Evolutionary conservation across 108 stramenopile genomes (phyloP).

Genomic region (Nitzschia sp.): DNA sequence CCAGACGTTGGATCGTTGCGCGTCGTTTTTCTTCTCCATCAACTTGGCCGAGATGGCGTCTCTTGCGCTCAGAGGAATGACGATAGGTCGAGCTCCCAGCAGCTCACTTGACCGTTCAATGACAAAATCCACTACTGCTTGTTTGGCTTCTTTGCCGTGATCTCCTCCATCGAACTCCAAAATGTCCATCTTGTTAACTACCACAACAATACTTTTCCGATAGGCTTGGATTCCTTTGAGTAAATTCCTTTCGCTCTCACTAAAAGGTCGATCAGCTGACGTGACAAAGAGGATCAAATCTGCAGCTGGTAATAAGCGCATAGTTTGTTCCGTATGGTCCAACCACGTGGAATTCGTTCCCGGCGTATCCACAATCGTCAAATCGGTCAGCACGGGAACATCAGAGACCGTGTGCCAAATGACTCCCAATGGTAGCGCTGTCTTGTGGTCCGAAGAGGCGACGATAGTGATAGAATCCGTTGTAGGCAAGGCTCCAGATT

Average conservation of each 20-base stretch:
- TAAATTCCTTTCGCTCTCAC: constrained; percentile 65
- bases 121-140: constrained; percentile 75
- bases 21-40: constrained; percentile 23
- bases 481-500: constrained; percentile 78
- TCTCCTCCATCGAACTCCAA: constrained; percentile 63
- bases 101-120: constrained; percentile 66
- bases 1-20: constrained; percentile 40
- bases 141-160: constrained; percentile 61
- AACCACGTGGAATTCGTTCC: constrained; percentile 81
- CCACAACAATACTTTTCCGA: constrained; percentile 71
- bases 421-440: constrained; percentile 28
- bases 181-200: constrained; percentile 90
- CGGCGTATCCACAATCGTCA: constrained; percentile 83
- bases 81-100: constrained; percentile 68
- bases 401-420: constrained; percentile 35
- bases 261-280: constrained; percentile 84
- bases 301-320: constrained; percentile 70
- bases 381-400: constrained; percentile 61
- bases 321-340: constrained; percentile 72
- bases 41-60: constrained; percentile 71
- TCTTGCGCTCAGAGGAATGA: constrained; percentile 72
- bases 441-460: neutral
- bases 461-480: constrained; percentile 74
- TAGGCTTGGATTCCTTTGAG: constrained; percentile 66
- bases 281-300: constrained; percentile 85